Evolutionary conservation across 805 yeast species (phyloP).

Genomic region (Myxozyma nipponensis): DNA sequence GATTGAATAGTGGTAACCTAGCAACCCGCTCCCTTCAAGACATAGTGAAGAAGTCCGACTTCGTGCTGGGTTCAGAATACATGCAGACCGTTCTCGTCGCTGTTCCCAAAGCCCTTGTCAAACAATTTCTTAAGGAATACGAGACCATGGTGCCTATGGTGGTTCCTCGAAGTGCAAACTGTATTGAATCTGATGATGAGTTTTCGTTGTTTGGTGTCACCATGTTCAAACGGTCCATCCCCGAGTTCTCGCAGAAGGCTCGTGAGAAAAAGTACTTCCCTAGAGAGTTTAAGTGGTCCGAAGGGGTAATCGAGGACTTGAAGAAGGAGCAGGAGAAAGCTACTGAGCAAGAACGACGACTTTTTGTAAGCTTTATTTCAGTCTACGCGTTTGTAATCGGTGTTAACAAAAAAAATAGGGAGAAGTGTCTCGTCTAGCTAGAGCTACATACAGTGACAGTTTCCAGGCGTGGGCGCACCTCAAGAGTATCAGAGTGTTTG

Average conservation of each 20-base stretch:
- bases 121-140: slow-evolving; percentile 63
- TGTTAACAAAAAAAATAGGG: slow-evolving; percentile 40
- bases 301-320: slow-evolving; percentile 64
- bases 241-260: slow-evolving; percentile 62
- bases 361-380: slow-evolving; percentile 35
- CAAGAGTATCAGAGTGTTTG: slow-evolving; percentile 80
- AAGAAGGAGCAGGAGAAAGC: slow-evolving; percentile 77
- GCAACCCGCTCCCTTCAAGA: slow-evolving; percentile 88
- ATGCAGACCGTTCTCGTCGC: slow-evolving; percentile 82
- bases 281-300: slow-evolving; percentile 85
- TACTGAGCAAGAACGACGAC: slow-evolving; percentile 64
- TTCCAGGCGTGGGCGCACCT: slow-evolving; percentile 85
- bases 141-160: slow-evolving; percentile 77
- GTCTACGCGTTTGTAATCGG: background rate
- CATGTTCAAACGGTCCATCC: slow-evolving; percentile 73
- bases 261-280: slow-evolving; percentile 90
- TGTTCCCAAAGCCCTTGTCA: slow-evolving; percentile 58
- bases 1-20: slow-evolving; percentile 62
- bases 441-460: slow-evolving; percentile 86
- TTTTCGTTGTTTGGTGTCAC: slow-evolving; percentile 72
- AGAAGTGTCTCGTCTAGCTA: slow-evolving; percentile 77
- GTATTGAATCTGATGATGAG: slow-evolving; percentile 69
- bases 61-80: slow-evolving; percentile 81
- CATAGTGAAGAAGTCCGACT: slow-evolving; percentile 75
- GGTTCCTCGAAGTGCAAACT: slow-evolving; percentile 83